Evolutionary conservation across 306 rosid genomes (phyloP), one percentile per base, ranked within the genome.

Genomic region (Quercus glauca): DNA sequence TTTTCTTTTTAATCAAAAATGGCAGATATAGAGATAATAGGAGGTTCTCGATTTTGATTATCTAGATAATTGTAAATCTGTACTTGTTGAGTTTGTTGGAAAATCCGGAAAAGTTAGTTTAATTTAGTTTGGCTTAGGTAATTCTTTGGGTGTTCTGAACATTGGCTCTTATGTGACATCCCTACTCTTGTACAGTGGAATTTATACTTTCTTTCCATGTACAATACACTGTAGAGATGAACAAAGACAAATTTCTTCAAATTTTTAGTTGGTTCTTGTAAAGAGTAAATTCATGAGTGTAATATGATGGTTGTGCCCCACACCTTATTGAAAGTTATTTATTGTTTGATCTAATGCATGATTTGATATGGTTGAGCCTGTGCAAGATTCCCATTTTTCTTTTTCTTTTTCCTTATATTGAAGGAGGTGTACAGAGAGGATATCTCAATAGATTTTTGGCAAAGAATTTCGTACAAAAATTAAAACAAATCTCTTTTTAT

Each of bases 101-200:
- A 79, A 70, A 41, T 70, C 51, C 23, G 19, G 71, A 63, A 21
- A 63, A 52, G 18, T 29, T 69, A 69, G 83, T 72, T 79, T 55
- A 5, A 74, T 56, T 75, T 71, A 49, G 79, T 53, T 69, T 80
- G 75, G 45, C 20, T 31, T 69, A 55, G 88, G 88, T 74, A 73
- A 73, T 14, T 71, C 52, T 43, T 55, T 55, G 28, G 5, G 81
- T 73, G 76, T 70, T 73, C 79, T 31, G 25, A 76, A 84, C 33
- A 76, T 13, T 49, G 53, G 53, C 53, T 49, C 17, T 12, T 49
- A 49, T 74, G 84, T 68, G 69, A 76, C 79, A 59, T 73, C 70
- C 31, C 78, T 59, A 79, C 69, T 75, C 82, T 2, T 92, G 94
- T 85, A 88, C 69, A 90, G 90, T 74, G 79, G 83, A 84, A 82